phyloP scores from a whole-genome alignment of 768 basidiomycete species.

The Lactarius psammicola region DNA sequence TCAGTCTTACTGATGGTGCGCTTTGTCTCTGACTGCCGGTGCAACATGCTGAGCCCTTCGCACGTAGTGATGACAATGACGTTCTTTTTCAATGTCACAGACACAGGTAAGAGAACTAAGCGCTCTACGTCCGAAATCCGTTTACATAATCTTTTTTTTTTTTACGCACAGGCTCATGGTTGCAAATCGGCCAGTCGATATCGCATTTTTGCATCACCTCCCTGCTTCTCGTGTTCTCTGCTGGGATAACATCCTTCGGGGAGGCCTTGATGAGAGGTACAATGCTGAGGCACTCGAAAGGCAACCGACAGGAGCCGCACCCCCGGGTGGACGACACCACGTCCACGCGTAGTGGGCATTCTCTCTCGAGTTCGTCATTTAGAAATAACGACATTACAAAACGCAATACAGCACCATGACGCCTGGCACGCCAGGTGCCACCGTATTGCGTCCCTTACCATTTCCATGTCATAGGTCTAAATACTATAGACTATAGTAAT shows the following conservation, averaged over 20 bases:
- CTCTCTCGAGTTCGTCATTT: not conserved
- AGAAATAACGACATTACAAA: not conserved
- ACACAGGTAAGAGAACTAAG: conserved; percentile 52
- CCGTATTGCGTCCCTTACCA: not conserved
- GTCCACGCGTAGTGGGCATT: not conserved
- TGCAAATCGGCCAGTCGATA: conserved; percentile 87
- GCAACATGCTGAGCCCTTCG: not conserved
- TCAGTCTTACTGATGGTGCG: conserved; percentile 68
- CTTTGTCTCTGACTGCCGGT: conserved; percentile 22
- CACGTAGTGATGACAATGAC: conserved; percentile 70
- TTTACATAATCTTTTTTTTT: not conserved
- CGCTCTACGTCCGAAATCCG: not conserved
- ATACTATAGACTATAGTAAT: not conserved
- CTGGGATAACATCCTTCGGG: conserved; percentile 69
- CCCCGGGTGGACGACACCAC: not conserved
- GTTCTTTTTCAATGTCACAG: conserved; percentile 82
- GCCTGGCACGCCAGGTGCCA: not conserved
- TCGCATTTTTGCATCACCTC: conserved; percentile 86
- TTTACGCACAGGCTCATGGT: conserved; percentile 63
- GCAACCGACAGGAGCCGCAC: not conserved
- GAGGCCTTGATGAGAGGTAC: conserved; percentile 61
- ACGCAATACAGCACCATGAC: not conserved
- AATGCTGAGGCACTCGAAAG: not conserved
- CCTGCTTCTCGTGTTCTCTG: conserved; percentile 73
- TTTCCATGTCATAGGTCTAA: not conserved